Conservation (phyloP, 78 protist species). For the Dictyostelium firmibasis region DNA sequence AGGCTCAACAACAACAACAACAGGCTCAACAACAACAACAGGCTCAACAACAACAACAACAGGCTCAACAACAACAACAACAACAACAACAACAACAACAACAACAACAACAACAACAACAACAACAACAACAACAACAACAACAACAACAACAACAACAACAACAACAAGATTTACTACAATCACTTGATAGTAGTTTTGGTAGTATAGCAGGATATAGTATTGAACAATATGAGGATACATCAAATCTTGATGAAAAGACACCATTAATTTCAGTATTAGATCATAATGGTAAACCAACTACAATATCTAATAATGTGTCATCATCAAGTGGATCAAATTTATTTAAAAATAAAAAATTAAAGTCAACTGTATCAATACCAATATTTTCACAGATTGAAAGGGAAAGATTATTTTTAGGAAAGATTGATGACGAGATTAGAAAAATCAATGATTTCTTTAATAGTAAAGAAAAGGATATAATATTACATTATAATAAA, state of each 20-base stretch:
- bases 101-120: neutral
- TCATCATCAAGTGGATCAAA: neutral
- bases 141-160: neutral
- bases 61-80: neutral
- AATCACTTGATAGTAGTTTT: neutral
- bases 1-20: neutral
- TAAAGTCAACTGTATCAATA: neutral
- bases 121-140: neutral
- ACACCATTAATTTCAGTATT: slow-evolving; percentile 17
- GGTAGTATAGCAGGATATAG: neutral
- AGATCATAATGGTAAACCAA: neutral
- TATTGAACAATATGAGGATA: neutral
- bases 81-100: neutral
- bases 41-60: neutral
- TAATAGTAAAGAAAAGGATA: slow-evolving; percentile 37
- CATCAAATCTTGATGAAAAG: slow-evolving; percentile 3
- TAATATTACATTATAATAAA: slow-evolving; percentile 67
- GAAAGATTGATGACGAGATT: slow-evolving; percentile 40
- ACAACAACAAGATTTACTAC: neutral
- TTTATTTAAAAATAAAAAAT: neutral
- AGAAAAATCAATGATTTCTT: slow-evolving; percentile 50
- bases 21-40: neutral
- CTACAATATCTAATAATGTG: neutral
- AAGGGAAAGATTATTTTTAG: slow-evolving; percentile 28
- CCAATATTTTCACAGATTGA: neutral